phyloP scores from a whole-genome alignment of 139 green algal species.

The Pycnococcus provasolii region DNA sequence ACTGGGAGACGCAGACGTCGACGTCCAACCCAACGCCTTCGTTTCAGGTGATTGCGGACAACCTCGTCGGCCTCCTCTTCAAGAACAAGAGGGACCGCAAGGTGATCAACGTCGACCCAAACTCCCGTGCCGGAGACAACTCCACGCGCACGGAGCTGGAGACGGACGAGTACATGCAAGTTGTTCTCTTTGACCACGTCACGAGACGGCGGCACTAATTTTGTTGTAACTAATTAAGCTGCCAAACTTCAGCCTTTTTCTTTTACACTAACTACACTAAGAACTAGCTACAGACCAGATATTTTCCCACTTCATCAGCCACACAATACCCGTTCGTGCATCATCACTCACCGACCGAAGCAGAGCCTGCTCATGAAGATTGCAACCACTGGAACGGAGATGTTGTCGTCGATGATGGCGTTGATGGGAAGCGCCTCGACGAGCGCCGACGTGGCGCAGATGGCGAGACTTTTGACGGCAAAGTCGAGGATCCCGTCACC shows the following conservation, averaged over 20 bases:
- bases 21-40: conserved; percentile 65
- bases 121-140: conserved; percentile 48
- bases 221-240: neutral
- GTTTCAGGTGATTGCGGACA: conserved; percentile 78
- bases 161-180: conserved; percentile 62
- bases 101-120: conserved; percentile 60
- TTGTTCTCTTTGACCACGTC: conserved; percentile 78
- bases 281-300: too few species aligned
- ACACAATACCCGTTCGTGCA: too few species aligned
- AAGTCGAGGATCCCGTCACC: neutral
- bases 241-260: too few species aligned
- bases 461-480: conserved; percentile 20
- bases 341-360: neutral
- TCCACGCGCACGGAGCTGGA: conserved; percentile 58
- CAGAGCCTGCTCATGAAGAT: conserved; percentile 32
- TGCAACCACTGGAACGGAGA: conserved; percentile 65
- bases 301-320: too few species aligned
- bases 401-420: conserved; percentile 75
- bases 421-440: conserved; percentile 79
- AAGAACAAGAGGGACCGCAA: conserved; percentile 84
- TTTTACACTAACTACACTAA: too few species aligned
- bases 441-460: conserved; percentile 42
- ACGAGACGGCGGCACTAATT: conserved; percentile 47
- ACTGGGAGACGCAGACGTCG: conserved; percentile 79
- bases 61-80: conserved; percentile 64